phyloP scores from a whole-genome alignment of 768 basidiomycete genomes.

The Hypholoma fasciculare region DNA sequence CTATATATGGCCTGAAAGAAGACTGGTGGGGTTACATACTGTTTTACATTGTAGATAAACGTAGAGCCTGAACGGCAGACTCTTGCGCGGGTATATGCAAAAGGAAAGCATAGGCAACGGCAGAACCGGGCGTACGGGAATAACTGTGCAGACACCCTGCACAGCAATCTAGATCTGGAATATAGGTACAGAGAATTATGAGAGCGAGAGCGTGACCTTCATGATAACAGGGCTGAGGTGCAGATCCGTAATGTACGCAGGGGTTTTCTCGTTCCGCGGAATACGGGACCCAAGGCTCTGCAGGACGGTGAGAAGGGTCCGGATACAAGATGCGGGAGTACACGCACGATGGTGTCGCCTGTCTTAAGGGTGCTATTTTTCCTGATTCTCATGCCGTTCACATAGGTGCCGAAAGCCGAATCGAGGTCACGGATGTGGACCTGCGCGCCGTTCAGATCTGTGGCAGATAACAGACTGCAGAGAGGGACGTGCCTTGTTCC shows the following conservation, averaged over 20 bases:
- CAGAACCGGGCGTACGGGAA: neutral
- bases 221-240: constrained; percentile 48
- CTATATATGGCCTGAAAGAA: neutral
- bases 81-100: neutral
- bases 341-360: constrained; percentile 46
- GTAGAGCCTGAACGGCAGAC: neutral
- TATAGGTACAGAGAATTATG: neutral
- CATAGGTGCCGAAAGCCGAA: constrained; percentile 46
- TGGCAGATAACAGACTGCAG: neutral
- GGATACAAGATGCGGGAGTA: constrained; percentile 7
- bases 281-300: constrained; percentile 43
- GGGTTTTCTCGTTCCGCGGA: constrained; percentile 37
- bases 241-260: constrained; percentile 37
- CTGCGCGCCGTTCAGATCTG: constrained; percentile 24
- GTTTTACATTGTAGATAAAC: neutral
- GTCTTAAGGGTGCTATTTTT: constrained; percentile 35
- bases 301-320: neutral
- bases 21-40: neutral
- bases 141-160: neutral
- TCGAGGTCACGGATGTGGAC: constrained; percentile 47
- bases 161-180: neutral
- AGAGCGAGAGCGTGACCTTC: constrained; percentile 30
- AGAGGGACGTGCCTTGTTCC: constrained; percentile 33
- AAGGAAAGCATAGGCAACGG: neutral
- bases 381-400: constrained; percentile 43